Base-by-base conservation (phyloP, 352 stramenopile genomes). In the Globisporangium acanthophoron region DNA sequence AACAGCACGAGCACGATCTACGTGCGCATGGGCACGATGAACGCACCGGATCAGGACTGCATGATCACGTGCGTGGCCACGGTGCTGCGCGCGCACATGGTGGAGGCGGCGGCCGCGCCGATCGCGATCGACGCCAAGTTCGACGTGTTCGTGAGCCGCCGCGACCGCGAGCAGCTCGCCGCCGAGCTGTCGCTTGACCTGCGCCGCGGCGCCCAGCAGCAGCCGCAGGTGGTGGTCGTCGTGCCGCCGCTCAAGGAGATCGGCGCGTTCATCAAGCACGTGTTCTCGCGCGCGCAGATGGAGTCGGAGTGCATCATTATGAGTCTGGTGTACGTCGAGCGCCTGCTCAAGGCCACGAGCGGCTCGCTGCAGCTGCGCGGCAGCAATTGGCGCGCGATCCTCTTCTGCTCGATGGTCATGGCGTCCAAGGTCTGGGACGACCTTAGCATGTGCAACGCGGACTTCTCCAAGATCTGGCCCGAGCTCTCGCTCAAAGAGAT, bases 271-370 rank as follows among this genome's bases (percentile, higher is more conserved):
- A 97, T 98, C 71, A 88, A 91, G 58, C 79, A 97, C 64, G 85
- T 99, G 12, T 98, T 98, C 61, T 70, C 82, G 15, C 79, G 80
- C 39, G 87, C 85, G 56, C 85, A 96, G 63, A 94, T 97, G 79
- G 96, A 99, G 67, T 85, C 81, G 33, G 96, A 99, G 73, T 98
- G 92, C 67, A 98, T 99, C 62, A 98, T 99, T 71, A 98, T 98
- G 80, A 96, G 86, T 45, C 76, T 99, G 7, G 97, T 99, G 58
- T 99, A 99, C 71, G 86, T 98, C 24, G 96, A 99, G 70, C 85
- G 92, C 12, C 74, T 99, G 11, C 79, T 99, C 53, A 98, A 98
- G 68, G 66, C 80, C 8, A 96, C 89, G 15, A 89, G 72, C 43
- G 87, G 87, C 1, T 67, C 61, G 46, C 68, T 97, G 29, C 85